Evolutionary conservation across 2,329 filamentous ascomycete species (phyloP), one percentile per base, ranked within the genome.

Genomic region (Venturia effusa): DNA sequence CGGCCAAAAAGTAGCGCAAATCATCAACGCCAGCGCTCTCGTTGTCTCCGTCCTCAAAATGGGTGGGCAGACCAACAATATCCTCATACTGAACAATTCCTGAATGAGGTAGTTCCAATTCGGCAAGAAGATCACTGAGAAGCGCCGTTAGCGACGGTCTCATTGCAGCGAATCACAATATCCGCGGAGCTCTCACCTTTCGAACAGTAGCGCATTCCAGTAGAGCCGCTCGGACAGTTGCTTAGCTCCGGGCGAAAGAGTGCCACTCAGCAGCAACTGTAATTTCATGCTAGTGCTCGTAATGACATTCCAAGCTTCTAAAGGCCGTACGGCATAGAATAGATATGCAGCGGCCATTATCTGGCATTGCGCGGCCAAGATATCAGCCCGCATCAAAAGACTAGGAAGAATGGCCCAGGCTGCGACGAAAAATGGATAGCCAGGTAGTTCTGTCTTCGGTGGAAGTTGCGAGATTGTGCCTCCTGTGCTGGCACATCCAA

Each of bases 31-130:
- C 88, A 8, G 85, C 83, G 7, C 83, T 78, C 67, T 87, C 84
- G 64, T 87, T 85, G n/a, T 86, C 85, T 66, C 83, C 76, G 64
- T 81, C 81, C 69, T 89, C 88, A 67, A 93, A 94, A 0, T 88
- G 88, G 4, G 88, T 87, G 1, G 90, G 90, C 0, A 94, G 78
- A 11, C 88, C 88, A 65, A 93, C 88, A 24, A 85, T 85, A 70
- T 93, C 89, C 73, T 93, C 90, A 64, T 90, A 90, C 68, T 90
- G 87, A 27, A 91, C 88, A 61, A 93, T 89, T 5, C 89, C 89
- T 2, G 89, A 92, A 72, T 93, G 89, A 4, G 90, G 89, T 19
- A 94, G 80, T 71, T 93, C 89, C 40, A 93, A 77, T 72, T 93
- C 89, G 10, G 89, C 88, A 4, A 92, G 80, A 45, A 93, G 80